Evolutionary conservation across 306 rosid species (phyloP), one percentile per base, ranked within the genome.

Genomic region (Acmispon strigosus): DNA sequence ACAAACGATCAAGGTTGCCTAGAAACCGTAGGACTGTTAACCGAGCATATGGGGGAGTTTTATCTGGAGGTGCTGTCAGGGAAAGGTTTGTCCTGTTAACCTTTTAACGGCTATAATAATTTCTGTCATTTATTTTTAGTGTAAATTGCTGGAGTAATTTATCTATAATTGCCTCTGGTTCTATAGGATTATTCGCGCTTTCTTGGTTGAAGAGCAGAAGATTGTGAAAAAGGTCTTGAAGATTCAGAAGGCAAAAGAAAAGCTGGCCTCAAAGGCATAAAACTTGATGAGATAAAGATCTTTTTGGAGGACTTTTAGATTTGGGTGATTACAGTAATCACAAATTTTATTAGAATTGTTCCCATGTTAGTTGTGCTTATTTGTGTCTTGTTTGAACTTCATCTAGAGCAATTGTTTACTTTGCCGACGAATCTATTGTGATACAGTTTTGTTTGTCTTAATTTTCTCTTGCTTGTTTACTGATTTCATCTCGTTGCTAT

Each of bases 221-320:
- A 89, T 89, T 39, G 96, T 86, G 74, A 89, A 89, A 50, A 89
- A 89, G 86, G 92, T 89, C 3, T 81, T 89, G 86, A 89, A 86
- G 89, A 86, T 89, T 71, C 96, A 89, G 74, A 87, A 89, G 84
- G 57, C 96, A 5, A 89, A 87, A 70, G 92, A 89, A 80, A 89
- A 85, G 74, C 80, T 47, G 17, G 63, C 90, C 20, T 72, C 68
- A 12, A 87, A 80, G 81, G 86, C 37, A 52, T 88, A 62, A 88
- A 16, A 15, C 52, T 34, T 11, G 53, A 22, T 20, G 78, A 48
- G 64, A 48, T 51, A 24, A 45, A 18, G 50, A 66, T 65, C 69
- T 55, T 80, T 81, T 82, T 73, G 75, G 79, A 72, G 41, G 75
- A 60, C 52, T 76, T 11, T 60, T 82, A 78, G 84, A 34, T 37